Conservation (phyloP, 345 rosid genomes). For the Linum lewisii region DNA sequence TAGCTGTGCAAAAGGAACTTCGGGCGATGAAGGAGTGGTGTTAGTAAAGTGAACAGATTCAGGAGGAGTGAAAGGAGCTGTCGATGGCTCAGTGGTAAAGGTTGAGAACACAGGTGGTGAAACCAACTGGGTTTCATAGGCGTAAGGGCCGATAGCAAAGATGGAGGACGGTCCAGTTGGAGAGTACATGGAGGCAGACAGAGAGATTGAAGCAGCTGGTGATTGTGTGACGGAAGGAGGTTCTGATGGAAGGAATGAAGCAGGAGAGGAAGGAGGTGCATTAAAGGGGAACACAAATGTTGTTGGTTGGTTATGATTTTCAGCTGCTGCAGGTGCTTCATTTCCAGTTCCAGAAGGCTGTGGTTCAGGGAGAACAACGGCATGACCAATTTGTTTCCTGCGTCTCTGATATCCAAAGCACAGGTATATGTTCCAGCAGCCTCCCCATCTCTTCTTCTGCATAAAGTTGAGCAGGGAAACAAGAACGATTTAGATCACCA, state of each 20-base stretch:
- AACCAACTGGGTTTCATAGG: constrained; percentile 81
- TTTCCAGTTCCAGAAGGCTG: constrained; percentile 15
- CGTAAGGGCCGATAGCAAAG: constrained; percentile 91
- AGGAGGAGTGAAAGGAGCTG: constrained; percentile 84
- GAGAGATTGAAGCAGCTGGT: constrained; percentile 56
- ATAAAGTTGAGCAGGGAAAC: constrained; percentile 10
- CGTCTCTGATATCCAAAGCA: constrained; percentile 66
- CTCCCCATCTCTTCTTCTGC: constrained; percentile 77
- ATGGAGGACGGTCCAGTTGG: constrained; percentile 67
- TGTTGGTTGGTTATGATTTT: constrained; percentile 29
- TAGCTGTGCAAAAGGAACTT: constrained; percentile 90
- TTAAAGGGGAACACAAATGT: constrained; percentile 46
- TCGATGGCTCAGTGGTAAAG: constrained; percentile 95
- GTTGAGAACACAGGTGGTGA: constrained; percentile 92
- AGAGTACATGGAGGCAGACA: constrained; percentile 41
- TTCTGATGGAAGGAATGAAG: constrained; percentile 84
- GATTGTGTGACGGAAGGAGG: constrained; percentile 84
- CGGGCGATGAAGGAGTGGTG: constrained; percentile 90
- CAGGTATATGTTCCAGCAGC: constrained; percentile 47
- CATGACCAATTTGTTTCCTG: constrained; percentile 60
- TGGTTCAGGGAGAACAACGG: constrained; percentile 52
- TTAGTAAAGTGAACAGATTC: constrained; percentile 67
- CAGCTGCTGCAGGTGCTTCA: constrained; percentile 32
- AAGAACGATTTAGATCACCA: constrained; percentile 4
- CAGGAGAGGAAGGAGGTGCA: constrained; percentile 98